phyloP scores from a whole-genome alignment of 108 stramenopile species.

The Skeletonema costatum region DNA sequence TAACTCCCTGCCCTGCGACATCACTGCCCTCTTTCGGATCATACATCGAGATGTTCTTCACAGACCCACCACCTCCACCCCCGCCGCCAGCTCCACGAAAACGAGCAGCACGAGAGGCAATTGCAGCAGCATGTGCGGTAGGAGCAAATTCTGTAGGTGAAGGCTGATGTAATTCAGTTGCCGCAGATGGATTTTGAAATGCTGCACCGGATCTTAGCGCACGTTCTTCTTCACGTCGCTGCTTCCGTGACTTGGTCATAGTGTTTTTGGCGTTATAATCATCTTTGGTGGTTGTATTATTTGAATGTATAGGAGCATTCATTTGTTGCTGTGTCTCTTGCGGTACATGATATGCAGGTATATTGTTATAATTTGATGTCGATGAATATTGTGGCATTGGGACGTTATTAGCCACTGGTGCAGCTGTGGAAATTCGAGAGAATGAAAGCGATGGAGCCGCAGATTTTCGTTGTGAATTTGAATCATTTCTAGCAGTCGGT shows the following conservation, averaged over 20 bases:
- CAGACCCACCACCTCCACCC: constrained; percentile 5
- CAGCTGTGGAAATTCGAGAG: constrained; percentile 19
- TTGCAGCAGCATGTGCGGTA: constrained; percentile 44
- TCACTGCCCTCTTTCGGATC: constrained; percentile 45
- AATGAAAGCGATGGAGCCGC: constrained; percentile 13
- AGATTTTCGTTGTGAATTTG: background rate
- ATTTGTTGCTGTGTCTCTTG: background rate
- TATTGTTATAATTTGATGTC: background rate
- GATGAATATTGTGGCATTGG: background rate
- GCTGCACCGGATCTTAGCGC: constrained; percentile 35
- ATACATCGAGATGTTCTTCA: constrained; percentile 42
- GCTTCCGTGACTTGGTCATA: constrained; percentile 31
- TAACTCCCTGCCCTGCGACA: constrained; percentile 32
- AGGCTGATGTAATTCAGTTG: constrained; percentile 41
- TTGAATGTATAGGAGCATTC: background rate
- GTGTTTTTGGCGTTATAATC: background rate
- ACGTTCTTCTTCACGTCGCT: constrained; percentile 39
- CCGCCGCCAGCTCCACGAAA: constrained; percentile 18
- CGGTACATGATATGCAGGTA: background rate
- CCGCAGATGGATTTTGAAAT: constrained; percentile 14
- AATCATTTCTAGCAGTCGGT: background rate
- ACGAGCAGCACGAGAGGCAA: constrained; percentile 42
- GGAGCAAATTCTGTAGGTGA: constrained; percentile 47
- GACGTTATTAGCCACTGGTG: constrained; percentile 14
- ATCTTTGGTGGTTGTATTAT: background rate